Percentiles rank a stretch among this genome's conserved stretches.
These are phyloP conservation scores for Neltuma alba DNA, from an alignment of 306 rosid genomes.

Conservation along the genomic window DNA sequence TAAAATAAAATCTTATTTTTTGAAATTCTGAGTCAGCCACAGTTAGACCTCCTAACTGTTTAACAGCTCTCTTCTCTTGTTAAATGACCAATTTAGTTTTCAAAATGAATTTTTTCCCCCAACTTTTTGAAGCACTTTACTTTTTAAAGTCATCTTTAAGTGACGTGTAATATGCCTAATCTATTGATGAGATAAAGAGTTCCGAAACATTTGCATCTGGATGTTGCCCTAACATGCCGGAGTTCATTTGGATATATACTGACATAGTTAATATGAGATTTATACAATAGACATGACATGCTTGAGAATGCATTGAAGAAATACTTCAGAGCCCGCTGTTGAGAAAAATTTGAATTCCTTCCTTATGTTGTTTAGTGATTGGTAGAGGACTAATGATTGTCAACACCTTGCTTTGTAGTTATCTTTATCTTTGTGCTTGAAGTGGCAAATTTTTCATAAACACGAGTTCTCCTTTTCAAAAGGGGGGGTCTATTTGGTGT, in stretches of 20 bases:
- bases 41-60: no score
- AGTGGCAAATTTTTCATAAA: background rate
- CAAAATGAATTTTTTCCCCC: no score
- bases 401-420: conserved; percentile 1
- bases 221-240: background rate
- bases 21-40: no score
- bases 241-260: background rate
- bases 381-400: background rate
- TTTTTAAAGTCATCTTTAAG: background rate
- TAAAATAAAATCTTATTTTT: no score
- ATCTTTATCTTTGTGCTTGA: background rate
- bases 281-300: background rate
- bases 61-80: no score
- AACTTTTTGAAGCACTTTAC: no score
- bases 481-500: background rate
- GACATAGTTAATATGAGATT: background rate
- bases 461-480: background rate
- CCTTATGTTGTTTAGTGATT: background rate
- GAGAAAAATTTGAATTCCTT: background rate
- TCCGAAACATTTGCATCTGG: background rate
- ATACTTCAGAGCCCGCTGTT: background rate
- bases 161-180: background rate
- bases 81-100: no score
- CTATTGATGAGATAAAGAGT: background rate
- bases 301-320: background rate